A percentile compares a stretch with the other conserved stretches of the same genome.
These are phyloP conservation scores for Chlamydomonas sp. DNA, from an alignment of 139 green algal genomes.

Conservation along the genomic window DNA sequence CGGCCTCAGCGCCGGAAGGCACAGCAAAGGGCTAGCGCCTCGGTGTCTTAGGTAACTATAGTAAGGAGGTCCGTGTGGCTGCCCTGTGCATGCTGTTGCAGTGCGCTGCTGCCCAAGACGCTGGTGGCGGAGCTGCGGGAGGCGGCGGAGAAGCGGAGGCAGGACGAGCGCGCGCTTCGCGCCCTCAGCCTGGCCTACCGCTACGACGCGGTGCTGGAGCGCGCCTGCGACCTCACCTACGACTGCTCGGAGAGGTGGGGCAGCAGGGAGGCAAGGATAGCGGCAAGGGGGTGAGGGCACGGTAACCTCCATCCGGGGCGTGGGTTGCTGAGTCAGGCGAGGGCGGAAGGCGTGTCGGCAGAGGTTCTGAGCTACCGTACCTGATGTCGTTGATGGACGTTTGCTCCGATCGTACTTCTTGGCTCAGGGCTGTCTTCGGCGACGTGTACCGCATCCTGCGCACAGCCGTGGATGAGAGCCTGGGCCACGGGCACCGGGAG, in stretches of 20 bases:
- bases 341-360: no score
- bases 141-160: slow-evolving; percentile 74
- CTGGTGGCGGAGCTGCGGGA: slow-evolving; percentile 94
- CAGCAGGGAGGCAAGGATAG: neutral
- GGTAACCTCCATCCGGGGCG: neutral
- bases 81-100: slow-evolving; percentile 34
- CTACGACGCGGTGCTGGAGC: slow-evolving; percentile 40
- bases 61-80: neutral
- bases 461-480: slow-evolving; percentile 74
- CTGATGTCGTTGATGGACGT: neutral
- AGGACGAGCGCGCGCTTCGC: slow-evolving; percentile 58
- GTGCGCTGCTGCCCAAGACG: slow-evolving; percentile 87
- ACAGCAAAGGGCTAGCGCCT: no score
- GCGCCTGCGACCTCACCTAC: slow-evolving; percentile 76
- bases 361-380: no score
- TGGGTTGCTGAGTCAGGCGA: neutral
- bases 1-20: no score
- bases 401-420: neutral
- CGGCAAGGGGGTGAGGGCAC: slow-evolving; percentile 18
- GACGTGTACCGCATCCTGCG: slow-evolving; percentile 86
- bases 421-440: slow-evolving; percentile 44
- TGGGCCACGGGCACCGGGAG: slow-evolving; percentile 38
- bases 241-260: slow-evolving; percentile 73
- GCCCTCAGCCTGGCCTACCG: slow-evolving; percentile 51
- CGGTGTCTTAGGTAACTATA: no score